Evolutionary conservation across 768 basidiomycete species (phyloP), one percentile per base, ranked within the genome.

Genomic region (Collybia sordida): DNA sequence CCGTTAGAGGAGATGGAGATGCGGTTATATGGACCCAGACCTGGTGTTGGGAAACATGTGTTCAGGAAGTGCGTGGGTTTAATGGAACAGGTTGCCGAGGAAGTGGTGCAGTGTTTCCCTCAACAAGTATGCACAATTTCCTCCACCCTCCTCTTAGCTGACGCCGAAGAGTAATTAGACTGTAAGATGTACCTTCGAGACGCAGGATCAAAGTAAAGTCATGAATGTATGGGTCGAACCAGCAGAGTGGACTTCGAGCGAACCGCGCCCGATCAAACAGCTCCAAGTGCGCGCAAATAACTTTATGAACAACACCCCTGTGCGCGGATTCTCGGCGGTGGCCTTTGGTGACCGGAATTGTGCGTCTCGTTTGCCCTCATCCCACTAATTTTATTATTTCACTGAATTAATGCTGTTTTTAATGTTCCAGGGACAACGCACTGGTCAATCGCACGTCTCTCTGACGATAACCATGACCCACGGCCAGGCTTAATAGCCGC

Each of bases 1-100:
- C 80, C 93, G 1, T 69, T 96, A 39, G 74, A 79, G 39, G 92
- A 96, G 63, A 93, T 99, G 87, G 96, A 98, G 54, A 72, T 79
- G 36, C 77, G 81, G 14, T 64, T 98, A 1, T 95, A 86, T 59
- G 93, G 93, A 0, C 25, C 63, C 31, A 63, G 61, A 3, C 59
- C 64, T 6, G 80, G 74, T 4, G 70, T 77, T n/a, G 95, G 92
- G 1, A 74, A 85, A 22, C 79, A 78, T 41, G 79, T 92, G 1
- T 98, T 97, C 69, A 73, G 78, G 45, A 84, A 87, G 59, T 89
- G 86, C 50, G 70, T 96, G 3, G 68, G 66, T 4, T 51, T 95
- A 2, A 71, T 97, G 47, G 94, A 97, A 66, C 67, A 65, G 6
- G 64, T 94, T 5, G 62, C 84, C 17, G 70, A 81, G 3, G 81